Base-by-base conservation (phyloP, 202 grass and related monocot genomes). In the Panicum virgatum region DNA sequence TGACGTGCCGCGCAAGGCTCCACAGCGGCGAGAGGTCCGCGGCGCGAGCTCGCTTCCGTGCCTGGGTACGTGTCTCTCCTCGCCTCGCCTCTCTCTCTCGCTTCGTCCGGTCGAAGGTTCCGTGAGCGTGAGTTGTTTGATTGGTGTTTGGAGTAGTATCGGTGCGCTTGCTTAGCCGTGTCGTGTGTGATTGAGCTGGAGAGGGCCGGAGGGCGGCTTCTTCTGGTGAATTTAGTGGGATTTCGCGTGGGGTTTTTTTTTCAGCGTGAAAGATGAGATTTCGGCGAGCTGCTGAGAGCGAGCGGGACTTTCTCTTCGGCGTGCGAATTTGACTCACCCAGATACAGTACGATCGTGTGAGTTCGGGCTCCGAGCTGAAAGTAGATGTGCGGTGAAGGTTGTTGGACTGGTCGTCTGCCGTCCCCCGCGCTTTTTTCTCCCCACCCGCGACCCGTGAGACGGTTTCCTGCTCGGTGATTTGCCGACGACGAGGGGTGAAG, bases 1-100 rank as follows among this genome's bases (percentile, higher is more conserved):
- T 60, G 26, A 56, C 46, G 42, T 62, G 2, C 63, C 63, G 29
- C 43, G 13, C 22, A 13, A 75, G 19, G 25, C 11, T 42, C 11
- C 32, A 23, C 43, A 30, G 26, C 12, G 10, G 53, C 15, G 38
- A 44, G 48, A 46, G 52, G 38, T 57, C 42, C 19, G 12, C 65
- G 65, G 65, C 9, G 26, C 51, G 72, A 48, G 66, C 68, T 80
- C 30, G 44, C 44, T n/a, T n/a, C n/a, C n/a, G n/a, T 74, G 36
- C 23, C 57, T 64, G 43, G 88, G 91, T 93, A 77, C 22, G 85
- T 85, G 9, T 30, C 37, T 66, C 75, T 44, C 26, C 71, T 67
- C 32, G 32, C 65, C 67, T 69, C 60, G 12, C 38, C 76, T 84
- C 54, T n/a, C n/a, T 34, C 32, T 62, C 54, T 19, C 25, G 66